These are phyloP conservation scores for Infundibulicybe gibba DNA, from an alignment of 768 basidiomycete species.

Conservation along the genomic window DNA sequence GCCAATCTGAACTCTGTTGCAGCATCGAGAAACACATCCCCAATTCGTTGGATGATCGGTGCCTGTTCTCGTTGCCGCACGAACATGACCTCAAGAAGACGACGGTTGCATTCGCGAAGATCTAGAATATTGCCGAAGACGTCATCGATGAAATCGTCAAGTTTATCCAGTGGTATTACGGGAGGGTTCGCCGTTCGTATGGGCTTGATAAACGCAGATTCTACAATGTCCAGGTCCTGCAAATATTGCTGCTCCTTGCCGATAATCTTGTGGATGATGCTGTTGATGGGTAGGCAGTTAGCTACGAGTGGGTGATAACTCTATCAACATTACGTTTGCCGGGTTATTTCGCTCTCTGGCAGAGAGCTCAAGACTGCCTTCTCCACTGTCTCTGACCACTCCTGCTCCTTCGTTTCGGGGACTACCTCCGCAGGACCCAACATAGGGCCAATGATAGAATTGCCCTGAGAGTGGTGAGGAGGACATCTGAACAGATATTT, in stretches of 20 bases:
- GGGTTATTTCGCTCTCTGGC: conserved; percentile 72
- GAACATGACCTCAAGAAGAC: conserved; percentile 81
- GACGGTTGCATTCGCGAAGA: conserved; percentile 78
- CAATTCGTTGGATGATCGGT: conserved; percentile 79
- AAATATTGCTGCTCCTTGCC: conserved; percentile 87
- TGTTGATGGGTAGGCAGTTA: conserved; percentile 10
- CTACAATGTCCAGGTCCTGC: conserved; percentile 81
- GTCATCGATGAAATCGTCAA: conserved; percentile 85
- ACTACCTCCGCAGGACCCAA: conserved; percentile 26
- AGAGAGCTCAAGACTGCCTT: conserved; percentile 40
- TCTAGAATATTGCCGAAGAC: conserved; percentile 89
- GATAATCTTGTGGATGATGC: conserved; percentile 86
- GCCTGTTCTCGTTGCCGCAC: conserved; percentile 85
- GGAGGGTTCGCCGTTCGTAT: conserved; percentile 41
- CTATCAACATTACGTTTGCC: conserved; percentile 55
- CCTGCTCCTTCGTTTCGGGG: conserved; percentile 28
- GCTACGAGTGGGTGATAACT: not conserved
- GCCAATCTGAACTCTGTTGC: conserved; percentile 85
- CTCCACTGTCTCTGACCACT: conserved; percentile 47
- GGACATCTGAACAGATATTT: not conserved
- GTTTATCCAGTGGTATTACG: conserved; percentile 41
- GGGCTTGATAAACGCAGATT: conserved; percentile 56
- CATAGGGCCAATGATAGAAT: conserved; percentile 22
- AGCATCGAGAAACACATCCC: conserved; percentile 84
- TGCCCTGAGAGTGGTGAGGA: conserved; percentile 16